Conservation (phyloP, 2,329 filamentous ascomycete species). For the Lecanicillium sp. region DNA sequence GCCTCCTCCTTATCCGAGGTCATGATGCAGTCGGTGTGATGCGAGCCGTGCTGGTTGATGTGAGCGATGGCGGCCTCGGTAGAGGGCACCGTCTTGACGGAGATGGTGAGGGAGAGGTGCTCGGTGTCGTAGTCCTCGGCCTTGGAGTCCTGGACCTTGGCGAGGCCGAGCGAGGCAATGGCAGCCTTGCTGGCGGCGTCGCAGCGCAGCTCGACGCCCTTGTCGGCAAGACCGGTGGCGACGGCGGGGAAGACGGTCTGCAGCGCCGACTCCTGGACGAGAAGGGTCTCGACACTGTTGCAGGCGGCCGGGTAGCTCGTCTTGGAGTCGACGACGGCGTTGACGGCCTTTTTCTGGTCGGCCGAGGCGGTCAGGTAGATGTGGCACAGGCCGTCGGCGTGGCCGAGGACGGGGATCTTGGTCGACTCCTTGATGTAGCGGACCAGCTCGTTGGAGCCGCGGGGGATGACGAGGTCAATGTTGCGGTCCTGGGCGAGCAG, state of each 20-base stretch:
- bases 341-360: conserved; percentile 61
- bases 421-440: conserved; percentile 84
- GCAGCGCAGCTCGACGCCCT: conserved; percentile 77
- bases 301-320: conserved; percentile 92
- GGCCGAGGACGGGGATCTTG: conserved; percentile 90
- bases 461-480: conserved; percentile 92
- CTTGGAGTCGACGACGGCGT: conserved; percentile 84
- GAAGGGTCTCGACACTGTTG: conserved; percentile 86
- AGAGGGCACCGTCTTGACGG: conserved; percentile 68
- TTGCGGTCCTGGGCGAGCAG: conserved; percentile 79
- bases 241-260: conserved; percentile 60
- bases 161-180: conserved; percentile 40
- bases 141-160: conserved; percentile 45
- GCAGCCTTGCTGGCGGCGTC: conserved; percentile 61
- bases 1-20: conserved; percentile 62
- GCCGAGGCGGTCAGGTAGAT: conserved; percentile 79
- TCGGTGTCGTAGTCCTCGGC: conserved; percentile 78
- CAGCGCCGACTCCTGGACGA: conserved; percentile 70
- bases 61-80: conserved; percentile 71
- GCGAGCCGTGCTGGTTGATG: conserved; percentile 86
- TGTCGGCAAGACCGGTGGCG: conserved; percentile 64
- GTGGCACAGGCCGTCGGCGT: conserved; percentile 88
- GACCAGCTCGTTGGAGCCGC: conserved; percentile 85
- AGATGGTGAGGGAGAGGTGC: conserved; percentile 76
- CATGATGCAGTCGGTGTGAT: conserved; percentile 89